Conservation (phyloP, 345 rosid species). For the Hibiscus tridactylites region DNA sequence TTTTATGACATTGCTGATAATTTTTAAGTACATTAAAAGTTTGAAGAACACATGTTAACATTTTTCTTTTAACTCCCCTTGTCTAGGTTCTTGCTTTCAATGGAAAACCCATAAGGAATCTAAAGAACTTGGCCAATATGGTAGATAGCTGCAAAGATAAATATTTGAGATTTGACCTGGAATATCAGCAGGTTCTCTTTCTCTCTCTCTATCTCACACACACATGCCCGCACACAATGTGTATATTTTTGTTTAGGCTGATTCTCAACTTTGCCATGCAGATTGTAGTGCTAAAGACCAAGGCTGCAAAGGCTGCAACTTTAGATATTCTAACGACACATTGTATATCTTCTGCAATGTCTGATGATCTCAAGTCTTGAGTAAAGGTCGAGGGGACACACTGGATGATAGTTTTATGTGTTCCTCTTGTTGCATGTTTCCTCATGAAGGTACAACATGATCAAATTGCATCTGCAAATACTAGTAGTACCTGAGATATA, state of each 20-base stretch:
- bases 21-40: neutral
- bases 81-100: slow-evolving; percentile 31
- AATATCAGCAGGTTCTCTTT: slow-evolving; percentile 65
- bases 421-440: neutral
- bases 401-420: neutral
- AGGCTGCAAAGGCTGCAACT: slow-evolving; percentile 75
- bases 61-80: slow-evolving; percentile 3
- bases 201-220: neutral
- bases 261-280: slow-evolving; percentile 17
- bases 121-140: neutral
- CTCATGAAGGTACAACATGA: neutral
- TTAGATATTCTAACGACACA: slow-evolving; percentile 72
- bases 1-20: neutral
- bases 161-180: slow-evolving; percentile 48
- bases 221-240: neutral
- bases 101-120: neutral
- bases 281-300: slow-evolving; percentile 61
- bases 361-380: slow-evolving; percentile 72
- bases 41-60: slow-evolving; percentile 1
- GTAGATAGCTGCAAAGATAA: neutral
- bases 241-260: neutral
- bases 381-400: slow-evolving; percentile 4
- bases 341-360: slow-evolving; percentile 81
- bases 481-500: neutral
- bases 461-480: neutral